Conservation (phyloP, 768 basidiomycete genomes). For the Tylopilus sp. region DNA sequence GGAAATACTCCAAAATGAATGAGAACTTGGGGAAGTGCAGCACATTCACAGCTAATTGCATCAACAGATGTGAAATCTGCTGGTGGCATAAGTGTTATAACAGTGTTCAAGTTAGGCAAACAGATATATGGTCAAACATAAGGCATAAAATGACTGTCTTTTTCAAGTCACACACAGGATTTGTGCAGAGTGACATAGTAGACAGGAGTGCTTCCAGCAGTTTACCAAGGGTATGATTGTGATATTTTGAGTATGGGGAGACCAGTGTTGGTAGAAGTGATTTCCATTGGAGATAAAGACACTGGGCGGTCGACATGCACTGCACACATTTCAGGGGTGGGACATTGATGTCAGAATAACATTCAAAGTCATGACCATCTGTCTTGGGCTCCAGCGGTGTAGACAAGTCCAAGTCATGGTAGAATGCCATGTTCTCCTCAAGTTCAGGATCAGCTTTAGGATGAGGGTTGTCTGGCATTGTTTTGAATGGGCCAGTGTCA, state of each 20-base stretch:
- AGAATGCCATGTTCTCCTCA: too few species aligned
- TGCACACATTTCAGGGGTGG: conserved; percentile 1
- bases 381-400: too few species aligned
- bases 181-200: not conserved
- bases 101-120: not conserved
- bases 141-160: not conserved
- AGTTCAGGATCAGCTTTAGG: too few species aligned
- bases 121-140: not conserved
- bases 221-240: not conserved
- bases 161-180: not conserved
- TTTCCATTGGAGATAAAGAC: not conserved
- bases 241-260: not conserved
- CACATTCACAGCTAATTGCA: not conserved
- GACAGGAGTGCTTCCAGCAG: not conserved
- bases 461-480: too few species aligned
- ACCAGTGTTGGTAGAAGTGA: not conserved
- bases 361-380: too few species aligned
- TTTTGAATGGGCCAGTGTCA: too few species aligned
- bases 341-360: too few species aligned
- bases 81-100: not conserved
- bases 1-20: not conserved
- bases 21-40: not conserved
- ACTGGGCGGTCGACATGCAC: not conserved
- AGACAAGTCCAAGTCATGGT: too few species aligned
- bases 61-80: not conserved